Conservation (phyloP, 2,329 filamentous ascomycete species). For the Lizonia empirigonia region DNA sequence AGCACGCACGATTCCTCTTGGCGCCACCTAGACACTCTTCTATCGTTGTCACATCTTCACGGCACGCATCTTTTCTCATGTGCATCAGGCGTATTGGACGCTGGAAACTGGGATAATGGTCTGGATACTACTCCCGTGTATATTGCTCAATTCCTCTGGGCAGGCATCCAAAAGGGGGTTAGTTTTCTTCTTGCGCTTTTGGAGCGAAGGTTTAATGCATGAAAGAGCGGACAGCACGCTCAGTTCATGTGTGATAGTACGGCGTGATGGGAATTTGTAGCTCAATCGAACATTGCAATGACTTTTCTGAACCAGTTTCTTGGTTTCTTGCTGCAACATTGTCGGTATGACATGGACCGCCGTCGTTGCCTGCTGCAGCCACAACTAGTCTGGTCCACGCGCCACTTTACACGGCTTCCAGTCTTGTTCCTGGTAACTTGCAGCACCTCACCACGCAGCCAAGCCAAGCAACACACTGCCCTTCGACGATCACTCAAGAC, state of each 20-base stretch:
- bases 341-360: background rate
- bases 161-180: conserved; percentile 3
- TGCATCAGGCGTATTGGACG: conserved; percentile 24
- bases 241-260: conserved; percentile 11
- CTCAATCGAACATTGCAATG: conserved; percentile 14
- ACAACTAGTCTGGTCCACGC: background rate
- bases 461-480: background rate
- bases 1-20: too few species aligned
- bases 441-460: conserved; percentile 6
- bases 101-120: conserved; percentile 19
- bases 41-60: conserved; percentile 25
- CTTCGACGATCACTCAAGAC: conserved; percentile 13
- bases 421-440: conserved; percentile 7
- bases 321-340: too few species aligned
- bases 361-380: background rate
- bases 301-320: too few species aligned
- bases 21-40: conserved; percentile 13
- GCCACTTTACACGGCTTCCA: conserved; percentile 5
- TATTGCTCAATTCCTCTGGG: conserved; percentile 20
- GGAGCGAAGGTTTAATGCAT: conserved; percentile 18
- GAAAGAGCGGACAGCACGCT: conserved; percentile 8
- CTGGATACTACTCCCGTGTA: conserved; percentile 37
- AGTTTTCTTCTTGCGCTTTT: conserved; percentile 11
- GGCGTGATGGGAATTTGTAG: conserved; percentile 15
- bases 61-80: conserved; percentile 22